Evolutionary conservation across 352 stramenopile species (phyloP).

Genomic region (Phytophthora hibernalis): DNA sequence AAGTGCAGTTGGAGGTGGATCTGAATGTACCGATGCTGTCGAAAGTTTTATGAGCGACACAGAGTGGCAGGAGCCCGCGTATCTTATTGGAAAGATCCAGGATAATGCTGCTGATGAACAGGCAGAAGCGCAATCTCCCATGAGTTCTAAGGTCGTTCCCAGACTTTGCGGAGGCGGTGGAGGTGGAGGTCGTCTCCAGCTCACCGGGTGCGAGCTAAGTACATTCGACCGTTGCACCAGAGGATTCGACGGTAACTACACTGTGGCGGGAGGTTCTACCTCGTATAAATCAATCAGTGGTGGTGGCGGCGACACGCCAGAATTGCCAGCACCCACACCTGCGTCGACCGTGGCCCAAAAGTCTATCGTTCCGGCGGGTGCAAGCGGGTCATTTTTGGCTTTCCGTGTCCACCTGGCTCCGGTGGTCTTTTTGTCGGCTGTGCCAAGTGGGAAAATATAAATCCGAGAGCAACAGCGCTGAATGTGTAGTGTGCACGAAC

Average conservation of each 20-base stretch:
- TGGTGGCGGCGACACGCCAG: slow-evolving; percentile 19
- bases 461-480: slow-evolving; percentile 79
- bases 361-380: slow-evolving; percentile 41
- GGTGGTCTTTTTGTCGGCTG: slow-evolving; percentile 72
- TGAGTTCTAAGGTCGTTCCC: slow-evolving; percentile 30
- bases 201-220: slow-evolving; percentile 72
- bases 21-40: slow-evolving; percentile 56
- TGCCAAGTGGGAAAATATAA: slow-evolving; percentile 76
- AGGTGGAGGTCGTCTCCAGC: slow-evolving; percentile 70
- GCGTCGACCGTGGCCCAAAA: slow-evolving; percentile 26
- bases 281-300: slow-evolving; percentile 34
- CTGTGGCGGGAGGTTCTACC: slow-evolving; percentile 65
- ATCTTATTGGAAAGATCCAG: slow-evolving; percentile 22
- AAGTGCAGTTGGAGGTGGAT: slow-evolving; percentile 73
- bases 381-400: slow-evolving; percentile 77
- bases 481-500: slow-evolving; percentile 69
- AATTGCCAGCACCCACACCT: slow-evolving; percentile 23
- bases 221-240: slow-evolving; percentile 72
- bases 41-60: slow-evolving; percentile 30
- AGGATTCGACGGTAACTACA: slow-evolving; percentile 83
- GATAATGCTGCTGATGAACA: slow-evolving; percentile 29
- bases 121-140: slow-evolving; percentile 32
- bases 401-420: slow-evolving; percentile 78
- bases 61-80: slow-evolving; percentile 16
- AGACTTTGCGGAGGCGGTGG: slow-evolving; percentile 74